Evolutionary conservation across 2,329 filamentous ascomycete species (phyloP), one percentile per base, ranked within the genome.

Genomic region (Exophiala aquamarina): DNA sequence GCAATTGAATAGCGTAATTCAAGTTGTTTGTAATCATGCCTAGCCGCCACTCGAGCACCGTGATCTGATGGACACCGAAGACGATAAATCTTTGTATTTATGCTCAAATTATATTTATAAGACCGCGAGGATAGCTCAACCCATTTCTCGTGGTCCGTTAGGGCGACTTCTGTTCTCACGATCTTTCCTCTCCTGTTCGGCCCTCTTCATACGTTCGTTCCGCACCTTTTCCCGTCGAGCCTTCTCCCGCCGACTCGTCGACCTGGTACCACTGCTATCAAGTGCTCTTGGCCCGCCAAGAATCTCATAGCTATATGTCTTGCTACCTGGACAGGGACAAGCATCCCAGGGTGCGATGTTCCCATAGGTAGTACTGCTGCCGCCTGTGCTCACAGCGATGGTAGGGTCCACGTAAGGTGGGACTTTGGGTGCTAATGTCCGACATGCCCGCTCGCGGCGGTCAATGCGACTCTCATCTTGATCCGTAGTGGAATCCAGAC

Each of bases 281-380:
- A 47, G 28, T 2, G 48, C 48, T 13, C 20, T 13, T 26, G 48
- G 48, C 8, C 48, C 48, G 26, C 48, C 48, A 26, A 47, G 34
- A 35, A 50, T 50, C 28, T 47, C 43, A 28, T 50, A 50, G 33
- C 36, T 47, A 31, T 50, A 50, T n/a, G 48, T 50, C 19, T 37
- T 37, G 17, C 19, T 31, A 9, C 18, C 42, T 13, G 42, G 41
- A 13, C 28, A 26, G 15, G 32, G 26, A 37, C 42, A 34, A 4
- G 32, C 18, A 14, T 32, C 31, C 42, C 47, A 42, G 10, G 47
- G 42, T 6, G 32, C 29, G 37, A 46, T 36, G 19, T 40, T 18
- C 31, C 38, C 23, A 29, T 32, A 34, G 32, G 11, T 15, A 29
- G 37, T 28, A 37, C 15, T 28, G 35, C 31, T 13, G 21, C 11